phyloP scores from a whole-genome alignment of 306 rosid species.

The Phaseolus lunatus region DNA sequence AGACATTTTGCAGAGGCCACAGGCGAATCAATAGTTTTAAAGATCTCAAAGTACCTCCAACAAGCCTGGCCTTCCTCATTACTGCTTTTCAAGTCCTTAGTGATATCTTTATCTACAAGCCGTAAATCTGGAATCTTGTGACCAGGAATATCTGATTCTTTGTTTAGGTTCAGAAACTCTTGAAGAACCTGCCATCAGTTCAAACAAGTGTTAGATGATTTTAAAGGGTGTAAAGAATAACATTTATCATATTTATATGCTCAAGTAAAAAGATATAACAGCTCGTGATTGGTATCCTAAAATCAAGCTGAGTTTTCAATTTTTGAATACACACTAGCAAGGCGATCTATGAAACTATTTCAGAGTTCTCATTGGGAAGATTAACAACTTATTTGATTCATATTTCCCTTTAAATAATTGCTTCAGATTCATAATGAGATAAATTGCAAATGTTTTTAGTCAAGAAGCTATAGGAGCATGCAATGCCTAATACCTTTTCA shows the following conservation, averaged over 20 bases:
- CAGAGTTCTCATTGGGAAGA: constrained; percentile 17
- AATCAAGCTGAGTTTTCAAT: not conserved
- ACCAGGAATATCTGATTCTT: constrained; percentile 60
- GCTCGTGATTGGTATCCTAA: not conserved
- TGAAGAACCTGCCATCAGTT: constrained; percentile 69
- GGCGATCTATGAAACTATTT: not conserved
- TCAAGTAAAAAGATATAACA: constrained; percentile 4
- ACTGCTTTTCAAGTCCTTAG: constrained; percentile 63
- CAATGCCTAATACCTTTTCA: constrained; percentile 11
- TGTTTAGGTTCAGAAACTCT: constrained; percentile 76
- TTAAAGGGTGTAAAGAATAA: constrained; percentile 7
- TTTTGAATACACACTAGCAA: constrained; percentile 17
- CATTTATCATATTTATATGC: constrained; percentile 14
- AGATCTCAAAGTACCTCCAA: constrained; percentile 56
- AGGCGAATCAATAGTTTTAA: constrained; percentile 33
- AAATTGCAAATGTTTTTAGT: not conserved
- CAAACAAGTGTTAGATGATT: constrained; percentile 41
- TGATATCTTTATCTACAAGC: constrained; percentile 64
- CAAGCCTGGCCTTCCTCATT: constrained; percentile 61
- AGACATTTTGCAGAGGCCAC: constrained; percentile 23
- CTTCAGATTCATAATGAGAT: not conserved
- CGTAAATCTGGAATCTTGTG: constrained; percentile 62
- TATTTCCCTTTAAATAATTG: not conserved
- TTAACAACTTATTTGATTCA: not conserved
- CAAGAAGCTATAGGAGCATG: not conserved